These are phyloP conservation scores for Fomitopsis betulina DNA, from an alignment of 1,284 basidiomycete species.

Conservation along the genomic window DNA sequence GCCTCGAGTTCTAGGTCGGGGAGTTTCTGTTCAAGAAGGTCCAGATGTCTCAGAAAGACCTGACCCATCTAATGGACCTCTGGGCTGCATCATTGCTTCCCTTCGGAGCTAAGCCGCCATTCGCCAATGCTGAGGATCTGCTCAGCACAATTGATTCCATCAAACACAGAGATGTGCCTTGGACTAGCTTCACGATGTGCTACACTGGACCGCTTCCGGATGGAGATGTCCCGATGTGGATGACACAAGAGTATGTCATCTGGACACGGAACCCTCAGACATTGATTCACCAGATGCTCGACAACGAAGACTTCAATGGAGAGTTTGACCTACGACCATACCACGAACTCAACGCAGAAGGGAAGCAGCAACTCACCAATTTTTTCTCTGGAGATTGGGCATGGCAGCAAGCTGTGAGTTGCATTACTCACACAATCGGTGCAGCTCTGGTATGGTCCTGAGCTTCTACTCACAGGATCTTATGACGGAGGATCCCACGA, in stretches of 20 bases:
- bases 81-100: neutral
- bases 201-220: constrained; percentile 11
- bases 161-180: constrained; percentile 5
- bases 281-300: constrained; percentile 19
- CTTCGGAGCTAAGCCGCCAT: constrained; percentile 1
- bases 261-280: constrained; percentile 15
- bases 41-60: constrained; percentile 6
- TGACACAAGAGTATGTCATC: constrained; percentile 13
- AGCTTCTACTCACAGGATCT: constrained; percentile 13
- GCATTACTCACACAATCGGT: no score
- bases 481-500: constrained; percentile 9
- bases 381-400: constrained; percentile 18
- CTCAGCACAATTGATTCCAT: constrained; percentile 10
- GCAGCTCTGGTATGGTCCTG: no score
- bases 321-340: constrained; percentile 20
- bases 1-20: constrained; percentile 10
- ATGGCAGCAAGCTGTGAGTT: constrained; percentile 20
- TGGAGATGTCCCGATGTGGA: constrained; percentile 14
- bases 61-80: constrained; percentile 9
- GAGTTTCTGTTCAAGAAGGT: constrained; percentile 9
- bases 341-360: constrained; percentile 3
- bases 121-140: constrained; percentile 4
- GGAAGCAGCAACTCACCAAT: constrained; percentile 7
- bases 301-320: constrained; percentile 19
- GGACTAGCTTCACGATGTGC: constrained; percentile 10